Percentiles rank a stretch among this genome's conserved stretches.
Conservation (phyloP, 1,284 basidiomycete species). For the Cystobasidiaceae sp. region DNA sequence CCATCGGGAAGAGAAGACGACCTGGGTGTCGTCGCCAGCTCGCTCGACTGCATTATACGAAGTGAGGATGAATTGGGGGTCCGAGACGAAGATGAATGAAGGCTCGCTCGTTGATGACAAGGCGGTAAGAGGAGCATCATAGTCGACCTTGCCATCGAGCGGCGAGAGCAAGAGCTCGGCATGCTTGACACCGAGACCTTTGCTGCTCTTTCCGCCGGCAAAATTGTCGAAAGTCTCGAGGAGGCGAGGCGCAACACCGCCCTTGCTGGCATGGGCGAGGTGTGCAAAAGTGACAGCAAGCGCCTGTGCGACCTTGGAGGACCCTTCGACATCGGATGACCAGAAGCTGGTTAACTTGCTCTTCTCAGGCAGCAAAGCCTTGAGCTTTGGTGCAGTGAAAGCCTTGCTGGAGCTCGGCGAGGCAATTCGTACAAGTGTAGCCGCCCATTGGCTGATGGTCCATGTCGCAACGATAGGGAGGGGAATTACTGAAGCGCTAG, state of each 20-base stretch:
- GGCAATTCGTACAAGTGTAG: slow-evolving; percentile 65
- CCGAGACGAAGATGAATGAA: slow-evolving; percentile 38
- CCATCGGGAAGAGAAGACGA: slow-evolving; percentile 41
- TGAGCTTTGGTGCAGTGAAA: slow-evolving; percentile 38
- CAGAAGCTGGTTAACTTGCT: slow-evolving; percentile 50
- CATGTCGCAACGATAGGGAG: slow-evolving; percentile 24
- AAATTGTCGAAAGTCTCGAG: slow-evolving; percentile 40
- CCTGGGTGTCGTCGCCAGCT: slow-evolving; percentile 36
- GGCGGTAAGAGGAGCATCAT: slow-evolving; percentile 33
- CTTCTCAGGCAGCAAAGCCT: slow-evolving; percentile 32
- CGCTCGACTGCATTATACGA: slow-evolving; percentile 39
- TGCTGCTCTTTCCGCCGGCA: slow-evolving; percentile 30
- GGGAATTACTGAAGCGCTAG: slow-evolving; percentile 8
- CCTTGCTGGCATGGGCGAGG: slow-evolving; percentile 15
- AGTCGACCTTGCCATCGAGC: slow-evolving; percentile 22
- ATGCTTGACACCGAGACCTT: slow-evolving; percentile 40
- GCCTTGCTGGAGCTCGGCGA: slow-evolving; percentile 58
- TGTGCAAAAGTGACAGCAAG: slow-evolving; percentile 38
- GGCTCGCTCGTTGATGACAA: slow-evolving; percentile 37
- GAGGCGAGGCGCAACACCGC: slow-evolving; percentile 37
- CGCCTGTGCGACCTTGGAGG: slow-evolving; percentile 35
- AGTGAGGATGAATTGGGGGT: slow-evolving; percentile 38
- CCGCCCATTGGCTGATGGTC: slow-evolving; percentile 54
- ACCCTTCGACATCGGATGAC: slow-evolving; percentile 38
- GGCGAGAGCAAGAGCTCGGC: slow-evolving; percentile 40